A percentile compares a stretch with the other conserved stretches of the same genome.
Evolutionary conservation across 371 early-diverging fungal species (phyloP).

Genomic region (Circinella umbellata): DNA sequence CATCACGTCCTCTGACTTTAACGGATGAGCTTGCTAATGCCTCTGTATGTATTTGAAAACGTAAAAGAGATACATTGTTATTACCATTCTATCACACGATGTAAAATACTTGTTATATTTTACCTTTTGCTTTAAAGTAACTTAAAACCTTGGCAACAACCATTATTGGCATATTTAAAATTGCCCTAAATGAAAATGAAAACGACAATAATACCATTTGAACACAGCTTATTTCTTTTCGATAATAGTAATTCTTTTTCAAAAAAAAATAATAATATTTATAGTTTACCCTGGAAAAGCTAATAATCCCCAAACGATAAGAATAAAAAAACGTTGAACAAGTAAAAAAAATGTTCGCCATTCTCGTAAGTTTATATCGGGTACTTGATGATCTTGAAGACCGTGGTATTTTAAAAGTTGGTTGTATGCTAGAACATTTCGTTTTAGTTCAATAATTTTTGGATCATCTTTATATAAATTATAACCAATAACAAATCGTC

Average conservation of each 20-base stretch:
- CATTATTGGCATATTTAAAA: conserved; percentile 76
- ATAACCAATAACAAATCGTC: conserved; percentile 86
- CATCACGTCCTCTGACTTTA: conserved; percentile 90
- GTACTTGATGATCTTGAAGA: conserved; percentile 92
- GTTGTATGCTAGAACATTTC: conserved; percentile 85
- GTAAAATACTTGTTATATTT: background rate
- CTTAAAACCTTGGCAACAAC: conserved; percentile 68
- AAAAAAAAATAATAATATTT: conserved; percentile 2
- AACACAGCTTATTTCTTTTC: conserved; percentile 7
- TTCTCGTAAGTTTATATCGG: conserved; percentile 59
- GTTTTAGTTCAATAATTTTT: conserved; percentile 66
- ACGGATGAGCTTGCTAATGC: conserved; percentile 86
- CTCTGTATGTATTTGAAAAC: conserved; percentile 42
- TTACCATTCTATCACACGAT: background rate
- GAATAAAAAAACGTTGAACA: conserved; percentile 57
- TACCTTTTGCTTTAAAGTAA: conserved; percentile 71
- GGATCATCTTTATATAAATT: conserved; percentile 74
- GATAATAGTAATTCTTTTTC: background rate
- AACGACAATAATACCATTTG: background rate
- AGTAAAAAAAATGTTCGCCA: conserved; percentile 66
- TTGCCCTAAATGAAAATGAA: conserved; percentile 39
- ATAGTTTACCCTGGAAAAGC: conserved; percentile 78
- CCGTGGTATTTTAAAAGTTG: conserved; percentile 83
- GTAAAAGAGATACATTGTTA: background rate
- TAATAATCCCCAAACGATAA: conserved; percentile 66